Conservation (phyloP, 495 filamentous ascomycete species). For the Aspergillus heteromorphus region DNA sequence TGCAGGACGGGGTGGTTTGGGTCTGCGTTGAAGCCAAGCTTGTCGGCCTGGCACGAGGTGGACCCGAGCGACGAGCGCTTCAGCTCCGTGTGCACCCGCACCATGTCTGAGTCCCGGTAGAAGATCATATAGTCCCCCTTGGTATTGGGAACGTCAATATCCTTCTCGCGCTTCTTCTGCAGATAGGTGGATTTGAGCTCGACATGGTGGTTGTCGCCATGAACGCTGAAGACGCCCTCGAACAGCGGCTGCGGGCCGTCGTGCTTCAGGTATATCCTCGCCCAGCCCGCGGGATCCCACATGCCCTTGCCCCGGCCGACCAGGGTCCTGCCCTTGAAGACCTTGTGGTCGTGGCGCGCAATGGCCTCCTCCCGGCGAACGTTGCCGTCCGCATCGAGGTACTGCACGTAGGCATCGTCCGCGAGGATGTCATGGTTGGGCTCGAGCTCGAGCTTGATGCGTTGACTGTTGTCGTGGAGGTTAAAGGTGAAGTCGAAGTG, state of each 20-base stretch:
- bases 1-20: conserved; percentile 61
- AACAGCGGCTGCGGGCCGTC: conserved; percentile 81
- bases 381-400: conserved; percentile 64
- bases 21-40: conserved; percentile 64
- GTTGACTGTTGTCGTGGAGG: conserved; percentile 59
- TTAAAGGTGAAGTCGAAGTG: conserved; percentile 79
- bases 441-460: conserved; percentile 74
- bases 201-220: conserved; percentile 81
- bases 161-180: conserved; percentile 65
- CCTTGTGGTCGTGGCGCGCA: conserved; percentile 63
- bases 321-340: conserved; percentile 79
- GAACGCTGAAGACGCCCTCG: conserved; percentile 81
- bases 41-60: conserved; percentile 57
- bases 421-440: conserved; percentile 89
- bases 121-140: conserved; percentile 81
- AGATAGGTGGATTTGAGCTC: conserved; percentile 71
- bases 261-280: conserved; percentile 66
- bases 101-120: conserved; percentile 85
- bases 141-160: conserved; percentile 58
- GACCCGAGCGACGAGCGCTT: conserved; percentile 40
- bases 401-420: conserved; percentile 66
- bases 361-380: conserved; percentile 58
- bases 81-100: conserved; percentile 45
- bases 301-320: conserved; percentile 54
- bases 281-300: conserved; percentile 84